Percentiles rank a stretch among this genome's conserved stretches.
These are phyloP conservation scores for Cystobasidium pallidum DNA, from an alignment of 1,284 basidiomycete species.

Conservation along the genomic window DNA sequence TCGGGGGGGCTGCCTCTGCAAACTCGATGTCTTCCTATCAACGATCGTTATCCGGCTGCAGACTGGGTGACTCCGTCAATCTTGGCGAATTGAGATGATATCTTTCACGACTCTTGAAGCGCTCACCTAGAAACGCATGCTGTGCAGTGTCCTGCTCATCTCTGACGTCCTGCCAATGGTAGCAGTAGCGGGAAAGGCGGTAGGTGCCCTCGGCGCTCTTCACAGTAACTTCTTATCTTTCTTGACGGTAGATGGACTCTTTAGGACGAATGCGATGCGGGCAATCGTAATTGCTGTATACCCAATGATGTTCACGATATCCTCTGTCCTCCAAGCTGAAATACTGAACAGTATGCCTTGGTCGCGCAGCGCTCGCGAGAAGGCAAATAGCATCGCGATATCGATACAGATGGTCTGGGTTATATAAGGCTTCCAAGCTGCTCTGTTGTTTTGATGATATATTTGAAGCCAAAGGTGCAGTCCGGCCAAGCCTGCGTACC, in stretches of 20 bases:
- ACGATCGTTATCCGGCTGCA: no score
- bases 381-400: constrained; percentile 14
- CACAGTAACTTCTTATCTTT: constrained; percentile 2
- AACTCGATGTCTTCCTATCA: no score
- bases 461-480: constrained; percentile 26
- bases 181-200: no score
- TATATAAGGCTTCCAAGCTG: constrained; percentile 14
- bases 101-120: no score
- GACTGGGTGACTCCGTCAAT: no score
- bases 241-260: neutral
- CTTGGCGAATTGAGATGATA: no score
- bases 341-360: constrained; percentile 12
- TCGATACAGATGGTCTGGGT: constrained; percentile 7
- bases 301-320: constrained; percentile 13
- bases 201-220: no score
- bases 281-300: constrained; percentile 26
- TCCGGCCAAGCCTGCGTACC: constrained; percentile 26
- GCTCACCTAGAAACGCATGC: no score
- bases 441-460: constrained; percentile 7
- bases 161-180: no score
- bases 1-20: no score
- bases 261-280: constrained; percentile 8
- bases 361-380: constrained; percentile 3
- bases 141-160: no score
- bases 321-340: constrained; percentile 21